phyloP scores from a whole-genome alignment of 1,139 yeast genomes.

The Magnusiomyces sp. region DNA sequence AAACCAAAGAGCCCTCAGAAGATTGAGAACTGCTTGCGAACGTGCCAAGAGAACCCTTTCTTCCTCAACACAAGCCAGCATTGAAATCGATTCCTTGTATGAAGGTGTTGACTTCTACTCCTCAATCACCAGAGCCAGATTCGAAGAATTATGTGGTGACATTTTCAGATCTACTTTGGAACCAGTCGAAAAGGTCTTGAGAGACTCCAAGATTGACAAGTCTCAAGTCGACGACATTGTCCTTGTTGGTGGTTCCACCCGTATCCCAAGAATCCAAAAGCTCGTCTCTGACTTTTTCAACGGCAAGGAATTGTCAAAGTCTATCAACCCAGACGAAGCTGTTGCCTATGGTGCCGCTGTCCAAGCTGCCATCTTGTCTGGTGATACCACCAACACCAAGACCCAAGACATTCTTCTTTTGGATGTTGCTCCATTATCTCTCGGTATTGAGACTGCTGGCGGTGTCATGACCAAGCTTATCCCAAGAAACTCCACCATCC shows the following conservation, averaged over 20 bases:
- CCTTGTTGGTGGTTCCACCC: conserved; percentile 99
- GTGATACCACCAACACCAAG: conserved; percentile 68
- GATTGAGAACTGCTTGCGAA: conserved; percentile 98
- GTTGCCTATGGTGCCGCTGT: conserved; percentile 99
- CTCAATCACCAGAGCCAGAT: conserved; percentile 97
- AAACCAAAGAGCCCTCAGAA: conserved; percentile 94
- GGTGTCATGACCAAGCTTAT: conserved; percentile 90
- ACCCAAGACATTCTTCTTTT: conserved; percentile 75
- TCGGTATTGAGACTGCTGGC: conserved; percentile 93
- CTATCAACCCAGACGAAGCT: conserved; percentile 38
- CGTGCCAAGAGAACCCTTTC: conserved; percentile 99
- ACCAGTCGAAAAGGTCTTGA: conserved; percentile 96
- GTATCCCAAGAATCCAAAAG: conserved; percentile 98
- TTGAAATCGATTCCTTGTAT: conserved; percentile 92
- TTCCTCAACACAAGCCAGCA: conserved; percentile 91
- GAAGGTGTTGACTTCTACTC: conserved; percentile 97
- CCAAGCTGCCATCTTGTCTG: conserved; percentile 89
- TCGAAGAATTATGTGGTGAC: conserved; percentile 94
- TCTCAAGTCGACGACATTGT: conserved; percentile 90
- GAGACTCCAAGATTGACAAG: conserved; percentile 90
- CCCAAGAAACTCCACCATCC: conserved; percentile 86
- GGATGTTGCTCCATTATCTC: conserved; percentile 82
- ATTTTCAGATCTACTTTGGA: conserved; percentile 93
- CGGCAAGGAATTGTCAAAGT: conserved; percentile 50
- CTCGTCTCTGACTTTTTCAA: conserved; percentile 96